These are phyloP conservation scores for Calycina herbarum DNA, from an alignment of 2,329 filamentous ascomycete genomes.

Conservation along the genomic window DNA sequence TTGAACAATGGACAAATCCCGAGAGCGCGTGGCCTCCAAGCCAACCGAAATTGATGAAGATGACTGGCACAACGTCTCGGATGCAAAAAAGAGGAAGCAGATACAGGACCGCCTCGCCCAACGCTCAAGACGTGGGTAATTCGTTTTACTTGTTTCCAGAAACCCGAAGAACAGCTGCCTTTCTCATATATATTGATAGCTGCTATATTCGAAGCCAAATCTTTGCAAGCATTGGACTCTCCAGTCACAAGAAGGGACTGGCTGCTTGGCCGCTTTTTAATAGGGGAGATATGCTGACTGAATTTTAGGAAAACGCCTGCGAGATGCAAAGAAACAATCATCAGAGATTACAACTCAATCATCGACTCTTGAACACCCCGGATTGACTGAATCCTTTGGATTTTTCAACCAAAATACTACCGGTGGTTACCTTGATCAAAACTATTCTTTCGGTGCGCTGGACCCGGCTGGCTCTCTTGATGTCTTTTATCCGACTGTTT, in stretches of 20 bases:
- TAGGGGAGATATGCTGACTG: neutral
- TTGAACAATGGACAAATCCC: neutral
- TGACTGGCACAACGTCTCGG: constrained; percentile 21
- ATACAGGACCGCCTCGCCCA: constrained; percentile 29
- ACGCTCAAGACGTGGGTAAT: constrained; percentile 26
- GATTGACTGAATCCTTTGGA: neutral
- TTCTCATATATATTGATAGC: neutral
- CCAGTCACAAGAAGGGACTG: too few species aligned
- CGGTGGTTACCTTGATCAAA: neutral
- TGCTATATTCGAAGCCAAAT: neutral
- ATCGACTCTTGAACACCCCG: neutral
- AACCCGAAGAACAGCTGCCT: neutral
- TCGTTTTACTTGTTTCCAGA: neutral
- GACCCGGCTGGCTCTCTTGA: neutral
- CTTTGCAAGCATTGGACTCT: neutral
- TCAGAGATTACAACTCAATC: neutral
- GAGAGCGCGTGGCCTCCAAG: neutral
- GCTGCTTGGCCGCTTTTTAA: too few species aligned
- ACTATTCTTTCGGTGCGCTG: neutral
- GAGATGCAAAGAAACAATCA: neutral
- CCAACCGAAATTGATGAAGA: constrained; percentile 9
- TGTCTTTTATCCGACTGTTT: neutral
- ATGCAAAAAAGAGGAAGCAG: constrained; percentile 25
- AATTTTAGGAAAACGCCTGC: neutral
- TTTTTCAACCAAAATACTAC: neutral